Evolutionary conservation across 257 asterid species (phyloP).

Genomic region (Solanum piurae): DNA sequence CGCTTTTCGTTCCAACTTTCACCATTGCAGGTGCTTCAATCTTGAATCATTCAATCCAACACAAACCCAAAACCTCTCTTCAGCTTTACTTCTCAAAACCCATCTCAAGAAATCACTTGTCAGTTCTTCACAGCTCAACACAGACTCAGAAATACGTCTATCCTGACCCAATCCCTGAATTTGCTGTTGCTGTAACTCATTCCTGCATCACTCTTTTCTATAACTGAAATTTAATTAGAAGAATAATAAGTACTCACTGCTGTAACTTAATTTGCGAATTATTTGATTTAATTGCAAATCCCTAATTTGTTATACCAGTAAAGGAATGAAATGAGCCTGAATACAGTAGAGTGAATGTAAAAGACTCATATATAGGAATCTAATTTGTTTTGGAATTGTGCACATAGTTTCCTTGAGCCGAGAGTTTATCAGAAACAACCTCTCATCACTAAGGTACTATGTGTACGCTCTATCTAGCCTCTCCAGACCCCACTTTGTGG

Average conservation of each 20-base stretch:
- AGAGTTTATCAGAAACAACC: neutral
- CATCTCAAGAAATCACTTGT: neutral
- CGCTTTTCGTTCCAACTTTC: conserved; percentile 1
- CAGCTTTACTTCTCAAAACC: neutral
- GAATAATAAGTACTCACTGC: neutral
- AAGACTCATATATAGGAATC: neutral
- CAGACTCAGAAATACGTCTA: conserved; percentile 33
- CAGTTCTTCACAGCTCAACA: conserved; percentile 15
- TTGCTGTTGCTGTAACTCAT: conserved; percentile 41
- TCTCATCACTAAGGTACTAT: neutral
- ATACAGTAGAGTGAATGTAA: neutral
- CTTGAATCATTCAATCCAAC: conserved; percentile 9
- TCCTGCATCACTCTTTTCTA: neutral
- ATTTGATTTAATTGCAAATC: neutral
- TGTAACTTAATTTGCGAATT: neutral
- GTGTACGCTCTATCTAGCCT: neutral
- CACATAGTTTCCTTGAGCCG: neutral
- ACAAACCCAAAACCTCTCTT: conserved; percentile 2
- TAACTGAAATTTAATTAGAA: neutral
- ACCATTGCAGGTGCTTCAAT: conserved; percentile 9
- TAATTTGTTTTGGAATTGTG: neutral
- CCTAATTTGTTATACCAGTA: neutral
- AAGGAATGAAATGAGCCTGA: neutral
- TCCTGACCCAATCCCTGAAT: conserved; percentile 56
- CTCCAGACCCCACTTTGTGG: neutral